Percentiles rank a stretch among this genome's conserved stretches.
phyloP scores from a whole-genome alignment of 805 yeast species.

The Nakazawaea holstii region DNA sequence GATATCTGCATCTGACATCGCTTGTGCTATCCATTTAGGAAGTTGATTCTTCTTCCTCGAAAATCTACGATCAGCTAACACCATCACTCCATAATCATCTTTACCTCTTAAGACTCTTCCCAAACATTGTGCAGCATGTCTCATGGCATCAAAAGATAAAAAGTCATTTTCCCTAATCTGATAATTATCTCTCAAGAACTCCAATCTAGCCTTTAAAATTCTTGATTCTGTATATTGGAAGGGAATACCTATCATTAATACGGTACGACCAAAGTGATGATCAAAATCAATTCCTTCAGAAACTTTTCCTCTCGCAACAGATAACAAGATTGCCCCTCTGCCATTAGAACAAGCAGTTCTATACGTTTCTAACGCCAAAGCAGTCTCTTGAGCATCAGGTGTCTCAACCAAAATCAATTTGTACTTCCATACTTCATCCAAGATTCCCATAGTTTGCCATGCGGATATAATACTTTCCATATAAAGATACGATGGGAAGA shows the following conservation, averaged over 20 bases:
- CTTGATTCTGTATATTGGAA: constrained; percentile 98
- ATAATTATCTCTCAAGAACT: constrained; percentile 86
- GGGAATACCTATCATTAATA: constrained; percentile 97
- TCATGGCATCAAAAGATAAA: constrained; percentile 96
- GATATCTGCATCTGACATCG: constrained; percentile 82
- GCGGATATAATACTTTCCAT: constrained; percentile 97
- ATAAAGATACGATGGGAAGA: constrained; percentile 93
- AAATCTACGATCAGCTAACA: constrained; percentile 90
- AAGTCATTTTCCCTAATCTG: constrained; percentile 93
- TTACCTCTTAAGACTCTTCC: constrained; percentile 97
- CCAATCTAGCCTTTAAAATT: constrained; percentile 89
- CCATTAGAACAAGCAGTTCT: constrained; percentile 97
- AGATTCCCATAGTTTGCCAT: constrained; percentile 98
- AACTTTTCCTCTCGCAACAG: constrained; percentile 98
- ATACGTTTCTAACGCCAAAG: constrained; percentile 91
- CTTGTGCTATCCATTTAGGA: constrained; percentile 98
- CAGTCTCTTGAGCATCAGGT: constrained; percentile 98
- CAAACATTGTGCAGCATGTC: constrained; percentile 98
- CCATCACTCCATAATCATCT: constrained; percentile 99
- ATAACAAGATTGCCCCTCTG: constrained; percentile 90
- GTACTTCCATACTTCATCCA: constrained; percentile 98
- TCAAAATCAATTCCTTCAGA: constrained; percentile 99
- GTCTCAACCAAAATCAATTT: constrained; percentile 93
- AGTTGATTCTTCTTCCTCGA: constrained; percentile 79
- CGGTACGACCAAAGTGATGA: constrained; percentile 96